phyloP scores from a whole-genome alignment of 768 basidiomycete genomes.

The Termitomyces sp. region DNA sequence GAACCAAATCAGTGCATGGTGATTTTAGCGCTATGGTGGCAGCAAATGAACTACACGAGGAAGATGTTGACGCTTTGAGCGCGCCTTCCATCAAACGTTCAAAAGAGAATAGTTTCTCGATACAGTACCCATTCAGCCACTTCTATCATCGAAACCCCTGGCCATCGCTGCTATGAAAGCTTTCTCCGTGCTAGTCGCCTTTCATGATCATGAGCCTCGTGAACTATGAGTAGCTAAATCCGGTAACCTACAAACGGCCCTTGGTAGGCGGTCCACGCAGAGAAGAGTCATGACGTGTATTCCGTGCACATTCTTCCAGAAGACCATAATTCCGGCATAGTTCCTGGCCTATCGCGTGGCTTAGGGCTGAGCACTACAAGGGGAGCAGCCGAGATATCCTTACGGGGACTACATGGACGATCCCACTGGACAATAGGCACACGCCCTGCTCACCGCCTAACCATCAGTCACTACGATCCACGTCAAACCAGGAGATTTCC shows the following conservation, averaged over 20 bases:
- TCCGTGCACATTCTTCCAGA: slow-evolving; percentile 33
- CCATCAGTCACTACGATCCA: slow-evolving; percentile 43
- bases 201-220: slow-evolving; percentile 30
- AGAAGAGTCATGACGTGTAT: slow-evolving; percentile 23
- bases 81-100: slow-evolving; percentile 21
- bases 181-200: slow-evolving; percentile 26
- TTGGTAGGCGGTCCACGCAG: slow-evolving; percentile 24
- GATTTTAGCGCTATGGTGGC: slow-evolving; percentile 5
- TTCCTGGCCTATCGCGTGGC: slow-evolving; percentile 30
- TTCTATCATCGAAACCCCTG: slow-evolving; percentile 14
- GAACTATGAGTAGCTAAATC: slow-evolving; percentile 31
- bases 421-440: slow-evolving; percentile 16
- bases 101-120: slow-evolving; percentile 24
- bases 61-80: slow-evolving; percentile 5
- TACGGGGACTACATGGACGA: slow-evolving; percentile 30
- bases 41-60: neutral
- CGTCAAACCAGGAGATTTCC: slow-evolving; percentile 42
- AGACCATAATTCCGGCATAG: slow-evolving; percentile 31
- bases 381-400: slow-evolving; percentile 31
- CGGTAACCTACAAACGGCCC: slow-evolving; percentile 37
- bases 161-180: slow-evolving; percentile 21
- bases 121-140: slow-evolving; percentile 22
- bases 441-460: slow-evolving; percentile 45
- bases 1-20: slow-evolving; percentile 6
- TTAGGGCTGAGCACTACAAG: slow-evolving; percentile 40